These are phyloP conservation scores for Geranomyces variabilis DNA, from an alignment of 192 early-diverging fungal species.

Conservation along the genomic window DNA sequence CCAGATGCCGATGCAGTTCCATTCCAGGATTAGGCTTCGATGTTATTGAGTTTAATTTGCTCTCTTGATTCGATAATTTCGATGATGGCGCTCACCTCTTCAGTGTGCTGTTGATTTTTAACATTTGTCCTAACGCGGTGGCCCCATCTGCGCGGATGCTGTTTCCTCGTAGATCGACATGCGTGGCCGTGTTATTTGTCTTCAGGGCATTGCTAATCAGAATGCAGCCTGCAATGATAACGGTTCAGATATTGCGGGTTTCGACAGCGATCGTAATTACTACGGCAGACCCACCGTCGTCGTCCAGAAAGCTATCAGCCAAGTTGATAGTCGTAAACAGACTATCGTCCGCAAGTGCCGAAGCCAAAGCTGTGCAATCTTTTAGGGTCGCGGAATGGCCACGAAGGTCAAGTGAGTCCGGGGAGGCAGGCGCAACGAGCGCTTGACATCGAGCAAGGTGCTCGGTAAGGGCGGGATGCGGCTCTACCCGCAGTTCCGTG, in stretches of 20 bases:
- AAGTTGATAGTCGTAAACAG: slow-evolving; percentile 43
- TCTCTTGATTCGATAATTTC: no score
- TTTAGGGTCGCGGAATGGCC: slow-evolving; percentile 40
- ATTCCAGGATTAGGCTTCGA: slow-evolving; percentile 53
- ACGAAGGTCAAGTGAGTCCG: slow-evolving; percentile 30
- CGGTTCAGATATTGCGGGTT: not conserved
- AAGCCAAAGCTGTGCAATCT: slow-evolving; percentile 47
- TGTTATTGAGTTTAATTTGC: no score
- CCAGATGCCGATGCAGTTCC: slow-evolving; percentile 70
- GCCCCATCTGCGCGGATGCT: slow-evolving; percentile 62
- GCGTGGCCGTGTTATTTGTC: slow-evolving; percentile 47
- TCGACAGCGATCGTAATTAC: not conserved
- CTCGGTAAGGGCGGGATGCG: slow-evolving; percentile 26
- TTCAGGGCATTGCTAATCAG: slow-evolving; percentile 56
- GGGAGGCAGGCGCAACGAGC: not conserved
- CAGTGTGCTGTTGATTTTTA: slow-evolving; percentile 54
- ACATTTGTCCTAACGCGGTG: slow-evolving; percentile 58
- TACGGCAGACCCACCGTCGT: slow-evolving; percentile 46
- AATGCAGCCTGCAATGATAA: slow-evolving; percentile 46
- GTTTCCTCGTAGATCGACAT: slow-evolving; percentile 59
- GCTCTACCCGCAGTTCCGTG: slow-evolving; percentile 39
- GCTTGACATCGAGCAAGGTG: not conserved
- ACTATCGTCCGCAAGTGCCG: slow-evolving; percentile 41
- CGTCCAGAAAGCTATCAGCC: slow-evolving; percentile 59
- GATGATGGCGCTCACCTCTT: slow-evolving; percentile 42